Evolutionary conservation across 2,329 filamentous ascomycete genomes (phyloP).

Genomic region (Ophiosphaerella narmari): DNA sequence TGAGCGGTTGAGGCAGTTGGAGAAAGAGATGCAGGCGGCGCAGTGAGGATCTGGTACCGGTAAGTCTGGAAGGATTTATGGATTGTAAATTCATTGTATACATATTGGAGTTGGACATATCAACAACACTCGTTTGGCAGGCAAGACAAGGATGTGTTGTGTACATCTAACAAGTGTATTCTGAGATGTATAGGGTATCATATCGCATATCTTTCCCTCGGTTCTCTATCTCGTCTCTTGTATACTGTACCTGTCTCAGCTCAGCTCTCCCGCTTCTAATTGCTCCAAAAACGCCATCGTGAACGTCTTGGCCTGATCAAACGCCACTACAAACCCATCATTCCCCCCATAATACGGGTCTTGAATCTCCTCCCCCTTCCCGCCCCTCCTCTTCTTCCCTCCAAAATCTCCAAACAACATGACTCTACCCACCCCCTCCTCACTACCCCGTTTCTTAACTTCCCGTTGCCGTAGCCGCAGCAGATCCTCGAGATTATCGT

Average conservation of each 20-base stretch:
- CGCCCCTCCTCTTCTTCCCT: constrained; percentile 48
- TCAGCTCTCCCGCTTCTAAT: constrained; percentile 50
- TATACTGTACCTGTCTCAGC: constrained; percentile 7
- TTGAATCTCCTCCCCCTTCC: constrained; percentile 69
- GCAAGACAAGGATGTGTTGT: background rate
- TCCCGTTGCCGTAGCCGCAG: constrained; percentile 61
- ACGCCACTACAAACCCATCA: constrained; percentile 83
- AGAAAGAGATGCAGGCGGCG: constrained; percentile 23
- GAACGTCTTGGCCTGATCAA: constrained; percentile 79
- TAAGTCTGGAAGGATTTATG: too few species aligned
- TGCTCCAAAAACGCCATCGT: constrained; percentile 74
- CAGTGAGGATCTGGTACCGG: background rate
- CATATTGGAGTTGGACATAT: background rate
- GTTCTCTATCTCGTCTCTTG: background rate
- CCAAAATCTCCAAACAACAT: constrained; percentile 88
- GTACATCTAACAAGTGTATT: background rate
- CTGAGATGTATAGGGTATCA: constrained; percentile 28
- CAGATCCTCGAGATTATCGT: constrained; percentile 75
- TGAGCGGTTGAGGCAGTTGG: constrained; percentile 20
- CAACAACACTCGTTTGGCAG: background rate
- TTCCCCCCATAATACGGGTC: constrained; percentile 93
- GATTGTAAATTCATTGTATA: too few species aligned
- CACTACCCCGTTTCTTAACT: constrained; percentile 47
- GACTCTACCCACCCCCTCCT: constrained; percentile 57
- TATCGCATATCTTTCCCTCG: constrained; percentile 4